phyloP scores from a whole-genome alignment of 2,329 filamentous ascomycete genomes.

The Monosporascus ibericus region DNA sequence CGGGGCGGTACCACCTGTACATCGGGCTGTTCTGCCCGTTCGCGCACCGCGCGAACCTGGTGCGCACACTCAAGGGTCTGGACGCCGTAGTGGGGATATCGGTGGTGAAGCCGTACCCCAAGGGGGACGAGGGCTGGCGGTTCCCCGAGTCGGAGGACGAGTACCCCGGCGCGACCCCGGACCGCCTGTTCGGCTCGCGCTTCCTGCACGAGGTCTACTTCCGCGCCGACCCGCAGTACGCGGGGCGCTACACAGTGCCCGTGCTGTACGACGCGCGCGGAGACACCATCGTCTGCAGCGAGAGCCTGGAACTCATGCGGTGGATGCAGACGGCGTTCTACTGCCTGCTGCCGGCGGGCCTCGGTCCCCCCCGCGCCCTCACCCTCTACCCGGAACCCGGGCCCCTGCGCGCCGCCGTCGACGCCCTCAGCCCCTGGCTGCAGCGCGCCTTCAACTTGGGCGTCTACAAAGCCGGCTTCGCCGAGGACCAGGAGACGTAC shows the following conservation, averaged over 20 bases:
- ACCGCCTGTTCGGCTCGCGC: conserved; percentile 51
- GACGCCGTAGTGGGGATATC: conserved; percentile 47
- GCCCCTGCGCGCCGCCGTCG: conserved; percentile 41
- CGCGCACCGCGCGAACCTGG: conserved; percentile 53
- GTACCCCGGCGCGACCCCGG: conserved; percentile 54
- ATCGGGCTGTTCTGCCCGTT: conserved; percentile 59
- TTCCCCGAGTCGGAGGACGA: conserved; percentile 45
- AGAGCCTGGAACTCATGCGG: conserved; percentile 51
- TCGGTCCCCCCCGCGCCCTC: conserved; percentile 27
- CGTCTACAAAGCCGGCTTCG: conserved; percentile 59
- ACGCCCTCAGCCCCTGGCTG: conserved; percentile 47
- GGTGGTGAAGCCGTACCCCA: conserved; percentile 60
- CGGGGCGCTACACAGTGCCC: conserved; percentile 55
- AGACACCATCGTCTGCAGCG: conserved; percentile 53
- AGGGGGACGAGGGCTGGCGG: conserved; percentile 56
- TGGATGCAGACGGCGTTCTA: conserved; percentile 54
- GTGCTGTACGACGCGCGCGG: conserved; percentile 56
- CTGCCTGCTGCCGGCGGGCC: conserved; percentile 34
- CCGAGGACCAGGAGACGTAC: conserved; percentile 47
- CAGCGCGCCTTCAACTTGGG: conserved; percentile 50
- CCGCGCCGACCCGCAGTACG: conserved; percentile 52
- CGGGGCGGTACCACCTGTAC: conserved; percentile 18
- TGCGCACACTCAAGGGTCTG: conserved; percentile 52
- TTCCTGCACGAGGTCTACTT: conserved; percentile 60
- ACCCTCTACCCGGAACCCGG: conserved; percentile 45